Conservation (phyloP, 2,329 filamentous ascomycete species). For the Botrytis fabae region DNA sequence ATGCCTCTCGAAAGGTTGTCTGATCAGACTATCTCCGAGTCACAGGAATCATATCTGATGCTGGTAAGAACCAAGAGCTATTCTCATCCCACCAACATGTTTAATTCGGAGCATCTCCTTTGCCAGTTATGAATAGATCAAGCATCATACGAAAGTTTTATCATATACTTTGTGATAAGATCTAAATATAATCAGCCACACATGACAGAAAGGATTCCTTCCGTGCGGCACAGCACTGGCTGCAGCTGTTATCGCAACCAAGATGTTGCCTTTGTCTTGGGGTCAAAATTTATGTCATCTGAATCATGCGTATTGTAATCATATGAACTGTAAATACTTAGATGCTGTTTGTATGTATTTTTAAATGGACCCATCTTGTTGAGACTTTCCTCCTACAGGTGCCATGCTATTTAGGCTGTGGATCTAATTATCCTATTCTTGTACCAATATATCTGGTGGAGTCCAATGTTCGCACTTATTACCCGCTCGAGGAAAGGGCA, state of each 20-base stretch:
- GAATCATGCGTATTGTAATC: background rate
- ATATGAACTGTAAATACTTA: background rate
- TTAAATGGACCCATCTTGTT: background rate
- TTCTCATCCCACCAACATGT: background rate
- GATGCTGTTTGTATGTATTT: background rate
- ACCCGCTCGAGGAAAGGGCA: background rate
- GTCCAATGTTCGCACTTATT: background rate
- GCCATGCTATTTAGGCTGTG: background rate
- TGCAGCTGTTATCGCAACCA: conserved; percentile 1
- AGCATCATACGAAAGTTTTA: background rate
- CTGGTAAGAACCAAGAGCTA: background rate
- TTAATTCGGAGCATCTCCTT: background rate
- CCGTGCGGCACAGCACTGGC: conserved; percentile 4
- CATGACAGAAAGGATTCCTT: background rate
- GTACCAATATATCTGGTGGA: background rate
- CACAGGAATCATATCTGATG: background rate
- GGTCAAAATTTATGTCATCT: background rate
- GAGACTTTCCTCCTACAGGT: background rate
- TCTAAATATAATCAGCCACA: background rate
- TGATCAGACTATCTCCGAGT: background rate
- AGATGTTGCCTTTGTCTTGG: background rate
- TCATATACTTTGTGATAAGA: background rate
- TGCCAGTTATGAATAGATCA: background rate
- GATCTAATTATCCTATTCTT: background rate
- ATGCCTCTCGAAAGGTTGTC: background rate